These are phyloP conservation scores for Kazachstania taianensis DNA, from an alignment of 805 yeast genomes.

Conservation along the genomic window DNA sequence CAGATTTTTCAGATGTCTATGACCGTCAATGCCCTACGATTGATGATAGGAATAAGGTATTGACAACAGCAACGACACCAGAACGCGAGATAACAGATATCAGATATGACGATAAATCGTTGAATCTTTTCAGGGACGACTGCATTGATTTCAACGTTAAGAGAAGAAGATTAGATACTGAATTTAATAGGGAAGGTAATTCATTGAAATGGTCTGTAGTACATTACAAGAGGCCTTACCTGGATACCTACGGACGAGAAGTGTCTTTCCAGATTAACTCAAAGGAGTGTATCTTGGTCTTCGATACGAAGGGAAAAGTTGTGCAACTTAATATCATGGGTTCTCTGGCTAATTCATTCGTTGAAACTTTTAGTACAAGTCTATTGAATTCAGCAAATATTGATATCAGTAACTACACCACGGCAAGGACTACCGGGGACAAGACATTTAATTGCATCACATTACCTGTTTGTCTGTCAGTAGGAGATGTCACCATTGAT, in stretches of 20 bases:
- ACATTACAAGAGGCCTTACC: constrained; percentile 38
- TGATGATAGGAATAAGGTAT: neutral
- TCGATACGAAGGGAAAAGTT: constrained; percentile 24
- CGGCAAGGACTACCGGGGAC: neutral
- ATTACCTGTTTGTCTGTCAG: constrained; percentile 1
- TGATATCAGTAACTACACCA: constrained; percentile 1
- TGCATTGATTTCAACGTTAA: too few relatives aligned
- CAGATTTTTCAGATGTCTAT: too few relatives aligned
- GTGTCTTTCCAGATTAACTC: constrained; percentile 35
- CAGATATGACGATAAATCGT: too few relatives aligned
- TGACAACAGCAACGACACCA: neutral
- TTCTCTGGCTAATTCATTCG: constrained; percentile 11
- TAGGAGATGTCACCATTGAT: neutral
- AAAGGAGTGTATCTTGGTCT: constrained; percentile 22
- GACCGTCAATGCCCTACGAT: too few relatives aligned
- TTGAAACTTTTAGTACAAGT: constrained; percentile 8
- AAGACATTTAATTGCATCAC: neutral
- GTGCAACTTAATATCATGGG: constrained; percentile 18
- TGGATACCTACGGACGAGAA: constrained; percentile 32
- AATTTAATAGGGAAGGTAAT: neutral
- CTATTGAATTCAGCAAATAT: constrained; percentile 5
- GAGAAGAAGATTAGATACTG: neutral
- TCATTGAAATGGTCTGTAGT: constrained; percentile 16
- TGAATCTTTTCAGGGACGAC: too few relatives aligned
- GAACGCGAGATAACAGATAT: too few relatives aligned